Evolutionary conservation across 805 yeast genomes (phyloP), one percentile per base, ranked within the genome.

Genomic region (Pichia insulana): DNA sequence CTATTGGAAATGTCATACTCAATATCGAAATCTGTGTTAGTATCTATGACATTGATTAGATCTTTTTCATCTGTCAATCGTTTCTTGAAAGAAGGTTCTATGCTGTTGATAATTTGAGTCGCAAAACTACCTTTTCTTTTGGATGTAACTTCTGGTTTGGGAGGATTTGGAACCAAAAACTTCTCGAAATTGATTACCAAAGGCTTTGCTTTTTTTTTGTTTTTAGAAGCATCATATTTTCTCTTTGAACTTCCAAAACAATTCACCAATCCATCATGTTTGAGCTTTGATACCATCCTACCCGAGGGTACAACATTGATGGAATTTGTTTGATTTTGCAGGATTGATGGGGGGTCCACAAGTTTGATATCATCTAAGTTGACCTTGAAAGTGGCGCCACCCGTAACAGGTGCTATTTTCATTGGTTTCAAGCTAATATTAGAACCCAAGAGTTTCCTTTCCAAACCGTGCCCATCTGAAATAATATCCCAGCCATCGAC

Each of bases 101-200:
- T 12, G 7, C 30, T 19, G 4, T 37, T 22, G 13, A n/a, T 31
- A n/a, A 28, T 12, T 28, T 22, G 25, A 22, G 25, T 22, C 8
- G 25, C 25, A 22, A 28, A 28, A 12, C 31, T 28, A n/a, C 20
- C 30, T 25, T 43, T 45, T 37, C 56, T 45, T 36, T 56, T 37
- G 7, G 16, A 9, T 3, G 33, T 9, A 16, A 46, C 32, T 2
- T 40, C 49, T 5, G 40, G 45, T 19, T 12, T 12, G 13, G 51
- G 50, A 30, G 54, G 55, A 36, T 47, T 42, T 34, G 53, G 55
- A 25, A 42, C 35, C 31, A 49, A 32, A 20, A 51, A 51, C 30
- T 51, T 50, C 20, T 40, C 42, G 30, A 46, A 39, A 27, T 52
- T 48, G 15, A 47, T 40, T 4, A 40, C 45, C 7, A 37, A 36